Conservation (phyloP, 805 yeast genomes). For the Pichia occidentalis region DNA sequence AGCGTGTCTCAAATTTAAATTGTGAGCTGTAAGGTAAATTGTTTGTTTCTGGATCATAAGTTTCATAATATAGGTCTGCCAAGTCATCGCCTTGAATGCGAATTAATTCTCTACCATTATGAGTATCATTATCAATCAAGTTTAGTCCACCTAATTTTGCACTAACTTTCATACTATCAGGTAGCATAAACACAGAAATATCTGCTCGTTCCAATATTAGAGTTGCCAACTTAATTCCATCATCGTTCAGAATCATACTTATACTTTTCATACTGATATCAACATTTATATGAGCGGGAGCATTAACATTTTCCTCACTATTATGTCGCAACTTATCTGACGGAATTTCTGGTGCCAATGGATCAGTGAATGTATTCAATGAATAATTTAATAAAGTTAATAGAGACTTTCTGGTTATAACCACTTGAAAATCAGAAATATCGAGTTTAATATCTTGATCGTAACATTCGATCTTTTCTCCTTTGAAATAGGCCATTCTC, state of each 20-base stretch:
- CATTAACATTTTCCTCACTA: slow-evolving; percentile 44
- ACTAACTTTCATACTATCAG: slow-evolving; percentile 67
- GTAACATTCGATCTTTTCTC: slow-evolving; percentile 53
- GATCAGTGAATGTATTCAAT: slow-evolving; percentile 82
- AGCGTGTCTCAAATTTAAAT: slow-evolving; percentile 63
- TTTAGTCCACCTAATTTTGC: slow-evolving; percentile 75
- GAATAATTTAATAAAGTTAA: slow-evolving; percentile 75
- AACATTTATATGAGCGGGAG: slow-evolving; percentile 73
- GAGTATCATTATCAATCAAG: slow-evolving; percentile 68
- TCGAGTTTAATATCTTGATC: slow-evolving; percentile 71
- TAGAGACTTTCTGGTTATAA: slow-evolving; percentile 69
- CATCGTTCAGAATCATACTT: slow-evolving; percentile 71
- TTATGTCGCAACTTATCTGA: slow-evolving; percentile 69
- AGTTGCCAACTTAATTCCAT: slow-evolving; percentile 75
- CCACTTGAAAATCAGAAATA: slow-evolving; percentile 71
- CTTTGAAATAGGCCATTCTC: slow-evolving; percentile 50
- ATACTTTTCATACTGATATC: slow-evolving; percentile 66
- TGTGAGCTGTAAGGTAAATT: slow-evolving; percentile 46
- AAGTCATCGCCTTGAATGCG: slow-evolving; percentile 73
- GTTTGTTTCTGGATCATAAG: slow-evolving; percentile 55
- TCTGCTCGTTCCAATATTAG: slow-evolving; percentile 68
- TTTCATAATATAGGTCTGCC: slow-evolving; percentile 79
- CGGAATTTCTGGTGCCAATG: slow-evolving; percentile 60
- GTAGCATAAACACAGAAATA: slow-evolving; percentile 56
- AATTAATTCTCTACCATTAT: slow-evolving; percentile 47